These are phyloP conservation scores for Amanita subjunquillea DNA, from an alignment of 768 basidiomycete genomes.

Conservation along the genomic window DNA sequence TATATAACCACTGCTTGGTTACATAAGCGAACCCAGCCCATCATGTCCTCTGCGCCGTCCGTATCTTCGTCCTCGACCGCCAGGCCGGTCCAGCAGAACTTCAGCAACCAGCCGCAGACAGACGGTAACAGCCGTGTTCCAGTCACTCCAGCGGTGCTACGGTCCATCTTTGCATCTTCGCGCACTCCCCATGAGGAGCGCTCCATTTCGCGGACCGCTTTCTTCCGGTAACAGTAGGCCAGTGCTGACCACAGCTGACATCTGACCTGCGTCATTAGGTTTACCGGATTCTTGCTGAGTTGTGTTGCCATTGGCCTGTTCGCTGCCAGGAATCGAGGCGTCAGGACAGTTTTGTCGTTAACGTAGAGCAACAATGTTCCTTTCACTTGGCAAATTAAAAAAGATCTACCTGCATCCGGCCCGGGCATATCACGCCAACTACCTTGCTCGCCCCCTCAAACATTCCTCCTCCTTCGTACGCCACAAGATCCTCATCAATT, in stretches of 20 bases:
- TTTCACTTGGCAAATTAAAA: slow-evolving; percentile 15
- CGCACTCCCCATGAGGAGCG: slow-evolving; percentile 75
- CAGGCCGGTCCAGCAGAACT: slow-evolving; percentile 21
- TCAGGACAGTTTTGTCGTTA: slow-evolving; percentile 64
- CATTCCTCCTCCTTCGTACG: slow-evolving; percentile 45
- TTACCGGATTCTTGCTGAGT: slow-evolving; percentile 74
- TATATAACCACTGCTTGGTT: too few species aligned
- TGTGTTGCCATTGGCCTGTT: slow-evolving; percentile 71
- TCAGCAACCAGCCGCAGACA: slow-evolving; percentile 27
- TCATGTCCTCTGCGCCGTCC: slow-evolving; percentile 40
- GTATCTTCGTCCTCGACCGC: slow-evolving; percentile 39
- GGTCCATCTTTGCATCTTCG: slow-evolving; percentile 82
- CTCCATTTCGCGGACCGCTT: slow-evolving; percentile 74
- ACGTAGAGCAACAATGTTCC: slow-evolving; percentile 8
- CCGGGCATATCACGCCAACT: slow-evolving; percentile 44
- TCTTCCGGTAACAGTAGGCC: slow-evolving; percentile 53
- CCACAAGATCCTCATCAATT: slow-evolving; percentile 48
- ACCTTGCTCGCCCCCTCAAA: slow-evolving; percentile 47
- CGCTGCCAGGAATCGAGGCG: slow-evolving; percentile 60
- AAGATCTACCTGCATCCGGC: slow-evolving; percentile 41
- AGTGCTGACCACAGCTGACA: not conserved
- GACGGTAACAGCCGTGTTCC: slow-evolving; percentile 57
- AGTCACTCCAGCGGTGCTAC: slow-evolving; percentile 71
- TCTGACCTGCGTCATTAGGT: slow-evolving; percentile 30
- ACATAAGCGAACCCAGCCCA: not conserved